These are phyloP conservation scores for Alternaria ethzedia DNA, from an alignment of 2,329 filamentous ascomycete species.

Conservation along the genomic window DNA sequence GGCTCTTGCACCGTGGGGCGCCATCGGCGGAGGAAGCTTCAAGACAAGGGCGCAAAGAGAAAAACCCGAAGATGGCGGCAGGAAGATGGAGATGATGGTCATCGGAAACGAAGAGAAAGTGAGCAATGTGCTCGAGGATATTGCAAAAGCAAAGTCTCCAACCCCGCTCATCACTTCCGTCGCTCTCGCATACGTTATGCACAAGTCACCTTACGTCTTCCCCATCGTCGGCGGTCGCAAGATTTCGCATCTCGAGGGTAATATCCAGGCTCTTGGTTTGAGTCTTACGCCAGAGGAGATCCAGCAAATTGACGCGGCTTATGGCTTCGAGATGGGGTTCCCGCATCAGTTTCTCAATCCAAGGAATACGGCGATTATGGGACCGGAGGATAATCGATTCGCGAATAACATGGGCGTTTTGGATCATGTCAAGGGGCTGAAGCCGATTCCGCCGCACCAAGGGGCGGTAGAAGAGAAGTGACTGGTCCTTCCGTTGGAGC, in stretches of 20 bases:
- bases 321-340: constrained; percentile 70
- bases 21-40: constrained; percentile 51
- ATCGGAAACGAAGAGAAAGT: constrained; percentile 59
- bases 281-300: not conserved
- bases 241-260: constrained; percentile 66
- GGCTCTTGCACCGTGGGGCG: constrained; percentile 62
- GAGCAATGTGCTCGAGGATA: constrained; percentile 43
- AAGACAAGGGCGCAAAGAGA: constrained; percentile 53
- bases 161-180: constrained; percentile 58
- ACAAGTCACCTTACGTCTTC: constrained; percentile 68
- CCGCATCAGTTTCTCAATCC: constrained; percentile 51
- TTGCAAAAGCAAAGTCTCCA: not conserved
- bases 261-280: not conserved
- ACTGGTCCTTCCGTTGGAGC: not conserved
- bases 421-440: constrained; percentile 33
- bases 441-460: constrained; percentile 35
- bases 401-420: constrained; percentile 24
- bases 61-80: constrained; percentile 45
- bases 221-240: constrained; percentile 75
- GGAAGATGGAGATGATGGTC: constrained; percentile 42
- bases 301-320: constrained; percentile 49
- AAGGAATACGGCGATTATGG: constrained; percentile 26
- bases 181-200: constrained; percentile 22
- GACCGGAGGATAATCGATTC: constrained; percentile 34
- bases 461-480: constrained; percentile 25